Base-by-base conservation (phyloP, 148 eudicot species). In the Camellia japonica region DNA sequence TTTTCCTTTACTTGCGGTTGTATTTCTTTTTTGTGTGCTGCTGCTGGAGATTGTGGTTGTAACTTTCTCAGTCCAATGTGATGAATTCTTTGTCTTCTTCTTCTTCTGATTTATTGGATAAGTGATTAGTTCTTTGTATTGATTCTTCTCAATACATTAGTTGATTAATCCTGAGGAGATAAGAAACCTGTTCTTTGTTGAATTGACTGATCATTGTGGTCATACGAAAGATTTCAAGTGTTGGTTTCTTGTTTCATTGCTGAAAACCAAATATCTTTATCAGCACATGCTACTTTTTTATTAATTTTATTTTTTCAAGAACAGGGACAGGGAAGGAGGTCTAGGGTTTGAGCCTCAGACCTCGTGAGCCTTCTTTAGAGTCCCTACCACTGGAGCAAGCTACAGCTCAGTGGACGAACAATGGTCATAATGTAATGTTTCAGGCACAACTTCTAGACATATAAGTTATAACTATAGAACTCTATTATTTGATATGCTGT, bases 161-260 rank as follows among this genome's bases (percentile, higher is more conserved):
- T 65, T 77, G 38, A 46, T 8, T 15, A 62, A 55, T 7, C 61
- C 14, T 52, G 72, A 67, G 42, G 41, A 52, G 60, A 41, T 49
- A 52, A 9, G 38, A 30, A 15, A 14, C 62, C 3, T 65, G 30
- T 59, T 60, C 58, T 0, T 19, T 42, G 47, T 16, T 64, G 70
- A 16, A 38, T 77, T 23, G 64, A 52, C 41, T 16, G 73, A 55
- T 52, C 38, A 77, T 76, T 76, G 11, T 76, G 42, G 71, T 76
- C 9, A 20, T 16, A 23, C 23, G 56, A 54, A 77, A 71, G 55
- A 71, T 71, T 49, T 19, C 51, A 8, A 47, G 56, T 8, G 23
- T 71, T 71, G 30, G 56, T 10, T 49, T 71, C 55, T 70, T 18
- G 74, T 47, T 70, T 47, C 55, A n/a, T 52, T 49, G 12, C 30